Conservation (phyloP, 2,329 filamentous ascomycete genomes). For the Neonectria neomacrospora region DNA sequence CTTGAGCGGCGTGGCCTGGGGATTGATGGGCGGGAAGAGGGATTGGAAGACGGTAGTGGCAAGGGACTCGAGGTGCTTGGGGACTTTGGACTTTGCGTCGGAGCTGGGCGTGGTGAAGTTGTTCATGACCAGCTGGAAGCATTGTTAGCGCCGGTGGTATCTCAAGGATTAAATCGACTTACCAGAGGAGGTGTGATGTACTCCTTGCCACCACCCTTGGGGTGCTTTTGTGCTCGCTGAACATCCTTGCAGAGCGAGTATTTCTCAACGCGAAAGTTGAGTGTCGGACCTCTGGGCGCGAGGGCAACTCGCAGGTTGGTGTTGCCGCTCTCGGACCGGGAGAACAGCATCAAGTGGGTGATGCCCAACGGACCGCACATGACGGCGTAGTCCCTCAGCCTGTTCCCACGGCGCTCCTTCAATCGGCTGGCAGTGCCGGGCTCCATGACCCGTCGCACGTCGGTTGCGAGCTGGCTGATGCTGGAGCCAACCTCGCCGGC, state of each 20-base stretch:
- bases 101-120: conserved; percentile 80
- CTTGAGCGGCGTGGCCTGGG: conserved; percentile 86
- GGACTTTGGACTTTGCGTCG: conserved; percentile 75
- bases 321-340: conserved; percentile 87
- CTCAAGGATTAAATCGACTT: conserved; percentile 43
- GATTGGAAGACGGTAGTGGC: conserved; percentile 96
- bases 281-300: conserved; percentile 88
- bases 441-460: conserved; percentile 95
- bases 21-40: conserved; percentile 94
- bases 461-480: conserved; percentile 89
- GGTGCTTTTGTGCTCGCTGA: conserved; percentile 82
- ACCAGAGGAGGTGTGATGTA: conserved; percentile 86
- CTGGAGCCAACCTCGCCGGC: conserved; percentile 92
- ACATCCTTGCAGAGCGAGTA: conserved; percentile 96
- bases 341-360: conserved; percentile 92
- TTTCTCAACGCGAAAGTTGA: conserved; percentile 93
- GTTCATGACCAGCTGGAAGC: conserved; percentile 88
- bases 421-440: conserved; percentile 90
- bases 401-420: conserved; percentile 90
- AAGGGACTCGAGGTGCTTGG: conserved; percentile 92
- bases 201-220: conserved; percentile 84
- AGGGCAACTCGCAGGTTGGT: conserved; percentile 90
- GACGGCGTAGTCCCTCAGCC: conserved; percentile 88
- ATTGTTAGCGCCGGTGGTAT: conserved; percentile 40
- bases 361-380: conserved; percentile 97